Evolutionary conservation across 345 rosid genomes (phyloP), one percentile per base, ranked within the genome.

Genomic region (Orychophragmus violaceus): DNA sequence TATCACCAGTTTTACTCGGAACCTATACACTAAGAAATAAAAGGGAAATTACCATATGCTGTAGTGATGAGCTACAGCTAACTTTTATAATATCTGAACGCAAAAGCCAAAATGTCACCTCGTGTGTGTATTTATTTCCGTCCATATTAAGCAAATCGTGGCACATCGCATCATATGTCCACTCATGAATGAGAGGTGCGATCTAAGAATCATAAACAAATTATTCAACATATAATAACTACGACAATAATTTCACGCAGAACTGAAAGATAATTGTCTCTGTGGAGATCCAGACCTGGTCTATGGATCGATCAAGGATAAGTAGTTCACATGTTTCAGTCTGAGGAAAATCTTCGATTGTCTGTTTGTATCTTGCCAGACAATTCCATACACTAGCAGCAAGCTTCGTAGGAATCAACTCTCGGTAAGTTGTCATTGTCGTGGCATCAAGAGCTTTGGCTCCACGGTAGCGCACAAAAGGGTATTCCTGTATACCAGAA

Each of bases 101-200:
- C 22, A 17, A 16, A 45, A 29, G 28, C 53, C 27, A 74, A 78
- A 49, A 74, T 67, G 66, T 61, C 75, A 87, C 98, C 95, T 94
- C 99, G 9, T 90, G 85, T 69, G 87, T 84, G 27, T 94, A 90
- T 77, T 90, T 94, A 76, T 90, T 94, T 61, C 97, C 97, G 74
- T 94, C 92, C 96, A 94, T 83, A 44, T 77, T 82, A 64, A 94
- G 80, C 76, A 90, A 77, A 83, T 94, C 99, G 59, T 82, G 97
- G 80, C 97, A 94, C 82, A 94, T 90, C 1, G 99, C 97, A 85
- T 88, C 99, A 62, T 94, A 94, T 9, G 99, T 94, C 99, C 99
- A 94, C 84, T 94, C 99, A 74, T 94, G 99, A 69, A 94, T 94
- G 62, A 94, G 66, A 73, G 99, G 99, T 83, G 99, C 96, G 70